Percentiles rank a stretch among this genome's conserved stretches.
Evolutionary conservation across 129 eudicot genomes (phyloP).

Genomic region (carrot (Daucus carota)): DNA sequence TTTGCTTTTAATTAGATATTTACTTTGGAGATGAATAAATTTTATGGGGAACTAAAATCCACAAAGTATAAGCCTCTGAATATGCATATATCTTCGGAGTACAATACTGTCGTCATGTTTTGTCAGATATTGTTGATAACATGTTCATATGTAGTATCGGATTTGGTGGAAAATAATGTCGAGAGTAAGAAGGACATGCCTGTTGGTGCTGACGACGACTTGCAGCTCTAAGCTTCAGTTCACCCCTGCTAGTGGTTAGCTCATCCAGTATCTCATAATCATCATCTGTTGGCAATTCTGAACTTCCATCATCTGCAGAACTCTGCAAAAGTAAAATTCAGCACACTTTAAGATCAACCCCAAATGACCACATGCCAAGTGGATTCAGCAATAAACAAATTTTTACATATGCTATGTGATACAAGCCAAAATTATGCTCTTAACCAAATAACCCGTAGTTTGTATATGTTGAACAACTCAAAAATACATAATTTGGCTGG

Average conservation of each 20-base stretch:
- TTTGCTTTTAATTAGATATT: not conserved
- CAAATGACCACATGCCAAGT: not conserved
- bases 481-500: not conserved
- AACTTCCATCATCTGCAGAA: not conserved
- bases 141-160: not conserved
- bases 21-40: not conserved
- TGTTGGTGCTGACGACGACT: slow-evolving; percentile 6
- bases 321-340: not conserved
- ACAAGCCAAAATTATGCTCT: not conserved
- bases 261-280: slow-evolving; percentile 21
- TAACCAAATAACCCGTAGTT: not conserved
- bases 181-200: not conserved
- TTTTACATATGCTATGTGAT: not conserved
- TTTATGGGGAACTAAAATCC: not conserved
- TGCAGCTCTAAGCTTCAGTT: slow-evolving; percentile 14
- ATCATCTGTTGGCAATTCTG: slow-evolving; percentile 2
- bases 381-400: not conserved
- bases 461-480: not conserved
- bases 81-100: not conserved
- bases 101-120: not conserved
- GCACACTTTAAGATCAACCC: not conserved
- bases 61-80: not conserved
- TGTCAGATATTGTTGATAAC: not conserved
- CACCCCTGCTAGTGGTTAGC: slow-evolving; percentile 25
- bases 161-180: not conserved